Evolutionary conservation across 2,329 filamentous ascomycete genomes (phyloP), one percentile per base, ranked within the genome.

Genomic region (Xylariales sp.): DNA sequence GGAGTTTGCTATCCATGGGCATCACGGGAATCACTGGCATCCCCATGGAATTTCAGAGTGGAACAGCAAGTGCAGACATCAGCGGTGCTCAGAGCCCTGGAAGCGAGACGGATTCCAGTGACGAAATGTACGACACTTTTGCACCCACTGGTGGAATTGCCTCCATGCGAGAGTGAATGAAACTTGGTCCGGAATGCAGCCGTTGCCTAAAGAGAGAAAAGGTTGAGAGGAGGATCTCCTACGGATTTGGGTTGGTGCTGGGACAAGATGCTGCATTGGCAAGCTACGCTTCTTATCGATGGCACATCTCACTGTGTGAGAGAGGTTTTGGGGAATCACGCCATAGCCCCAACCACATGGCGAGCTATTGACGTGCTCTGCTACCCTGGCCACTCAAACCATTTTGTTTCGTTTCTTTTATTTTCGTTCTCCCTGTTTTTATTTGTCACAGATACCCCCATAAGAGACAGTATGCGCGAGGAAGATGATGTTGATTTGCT

Each of bases 41-140:
- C 16, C 41, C 42, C 10, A 47, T 51, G 29, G 60, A 57, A 17
- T 59, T 61, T 5, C 65, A 69, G 41, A 67, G 67, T 49, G 68
- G 64, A 12, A 50, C 70, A 20, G 57, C 60, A 29, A 73, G 70
- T 41, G 63, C 62, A 8, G 72, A 76, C 40, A 63, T 63, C 16
- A 76, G 70, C 49, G 65, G 63, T 4, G 64, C 66, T 25, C 71
- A 76, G 40, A 79, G 75, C 39, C 74, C 74, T 7, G 58, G 61
- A 40, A 70, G 65, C 36, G 62, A 61, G 21, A 68, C 65, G 24
- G 72, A 72, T 31, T 76, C 67, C 45, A 76, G 70, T 40, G 76
- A 78, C 36, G 76, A 80, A 28, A 72, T 76, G 60, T 76, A 76
- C 44, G 72, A 74, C 6, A 63, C 55, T 12, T 65, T 62, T 42